A percentile compares a stretch with the other conserved stretches of the same genome.
phyloP scores from a whole-genome alignment of 805 yeast species.

The Candida stauntonica region DNA sequence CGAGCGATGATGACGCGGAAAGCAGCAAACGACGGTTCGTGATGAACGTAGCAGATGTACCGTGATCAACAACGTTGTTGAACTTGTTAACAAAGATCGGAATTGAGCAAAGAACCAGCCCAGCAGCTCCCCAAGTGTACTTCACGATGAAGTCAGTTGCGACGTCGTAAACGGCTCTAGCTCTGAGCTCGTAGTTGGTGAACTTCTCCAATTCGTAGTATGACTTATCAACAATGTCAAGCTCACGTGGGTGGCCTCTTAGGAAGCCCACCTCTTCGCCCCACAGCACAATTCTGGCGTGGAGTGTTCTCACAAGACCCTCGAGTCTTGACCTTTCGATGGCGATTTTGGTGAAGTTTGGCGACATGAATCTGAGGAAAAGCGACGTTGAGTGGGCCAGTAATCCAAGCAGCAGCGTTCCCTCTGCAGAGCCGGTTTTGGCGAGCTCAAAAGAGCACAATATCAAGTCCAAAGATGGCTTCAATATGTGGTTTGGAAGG shows the following conservation, averaged over 20 bases:
- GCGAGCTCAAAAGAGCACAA: slow-evolving; percentile 74
- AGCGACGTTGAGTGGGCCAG: slow-evolving; percentile 79
- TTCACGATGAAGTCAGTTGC: slow-evolving; percentile 86
- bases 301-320: slow-evolving; percentile 78
- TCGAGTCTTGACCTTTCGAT: slow-evolving; percentile 74
- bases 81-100: slow-evolving; percentile 72
- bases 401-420: slow-evolving; percentile 71
- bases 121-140: slow-evolving; percentile 95
- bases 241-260: slow-evolving; percentile 76
- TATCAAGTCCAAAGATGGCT: slow-evolving; percentile 75
- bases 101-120: slow-evolving; percentile 78
- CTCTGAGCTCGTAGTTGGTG: slow-evolving; percentile 67
- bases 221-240: slow-evolving; percentile 69
- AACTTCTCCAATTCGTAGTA: slow-evolving; percentile 81
- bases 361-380: slow-evolving; percentile 70
- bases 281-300: slow-evolving; percentile 73
- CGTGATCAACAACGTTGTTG: slow-evolving; percentile 34
- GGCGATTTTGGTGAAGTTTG: slow-evolving; percentile 82
- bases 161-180: slow-evolving; percentile 74
- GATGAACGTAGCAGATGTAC: slow-evolving; percentile 75
- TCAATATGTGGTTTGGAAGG: slow-evolving; percentile 77
- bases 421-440: slow-evolving; percentile 53
- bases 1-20: slow-evolving; percentile 84
- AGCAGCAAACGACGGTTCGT: slow-evolving; percentile 81
- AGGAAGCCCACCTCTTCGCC: slow-evolving; percentile 86